phyloP scores from a whole-genome alignment of 2,329 filamentous ascomycete genomes.

The Chaetomiaceae sp. region DNA sequence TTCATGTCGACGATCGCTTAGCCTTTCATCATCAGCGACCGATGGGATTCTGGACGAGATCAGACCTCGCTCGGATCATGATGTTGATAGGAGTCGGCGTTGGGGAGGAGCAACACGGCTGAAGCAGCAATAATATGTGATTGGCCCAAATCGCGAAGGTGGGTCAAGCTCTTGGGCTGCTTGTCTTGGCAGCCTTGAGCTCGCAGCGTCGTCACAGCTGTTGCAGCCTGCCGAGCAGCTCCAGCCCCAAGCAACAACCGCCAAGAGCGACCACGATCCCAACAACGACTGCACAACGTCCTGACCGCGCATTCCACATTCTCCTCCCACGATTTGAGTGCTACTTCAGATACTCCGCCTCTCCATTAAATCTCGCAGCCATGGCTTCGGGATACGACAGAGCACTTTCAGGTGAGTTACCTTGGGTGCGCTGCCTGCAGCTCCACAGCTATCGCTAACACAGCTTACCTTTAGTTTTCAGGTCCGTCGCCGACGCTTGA shows the following conservation, averaged over 20 bases:
- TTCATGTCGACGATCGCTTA: too few relatives aligned
- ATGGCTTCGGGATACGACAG: conserved; percentile 98
- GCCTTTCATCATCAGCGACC: too few relatives aligned
- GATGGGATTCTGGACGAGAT: too few relatives aligned
- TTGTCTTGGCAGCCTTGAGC: conserved; percentile 22
- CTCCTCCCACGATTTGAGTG: neutral
- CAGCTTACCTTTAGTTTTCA: conserved; percentile 65
- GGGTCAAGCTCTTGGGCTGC: conserved; percentile 8
- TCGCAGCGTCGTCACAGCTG: conserved; percentile 27
- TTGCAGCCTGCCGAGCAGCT: conserved; percentile 25
- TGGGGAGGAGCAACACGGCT: neutral
- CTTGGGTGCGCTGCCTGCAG: neutral
- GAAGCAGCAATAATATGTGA: neutral
- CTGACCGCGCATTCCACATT: neutral
- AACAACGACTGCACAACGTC: neutral
- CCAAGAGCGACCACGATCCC: conserved; percentile 1
- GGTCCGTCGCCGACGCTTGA: conserved; percentile 45
- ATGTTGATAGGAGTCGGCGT: neutral
- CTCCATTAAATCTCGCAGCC: conserved; percentile 13
- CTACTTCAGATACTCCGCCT: neutral
- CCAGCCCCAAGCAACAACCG: neutral
- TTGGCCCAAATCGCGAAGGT: neutral
- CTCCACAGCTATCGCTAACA: conserved; percentile 39
- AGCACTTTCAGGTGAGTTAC: conserved; percentile 85
- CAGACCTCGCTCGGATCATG: neutral